Evolutionary conservation across 345 rosid genomes (phyloP).

Genomic region (Hirschfeldia incana): DNA sequence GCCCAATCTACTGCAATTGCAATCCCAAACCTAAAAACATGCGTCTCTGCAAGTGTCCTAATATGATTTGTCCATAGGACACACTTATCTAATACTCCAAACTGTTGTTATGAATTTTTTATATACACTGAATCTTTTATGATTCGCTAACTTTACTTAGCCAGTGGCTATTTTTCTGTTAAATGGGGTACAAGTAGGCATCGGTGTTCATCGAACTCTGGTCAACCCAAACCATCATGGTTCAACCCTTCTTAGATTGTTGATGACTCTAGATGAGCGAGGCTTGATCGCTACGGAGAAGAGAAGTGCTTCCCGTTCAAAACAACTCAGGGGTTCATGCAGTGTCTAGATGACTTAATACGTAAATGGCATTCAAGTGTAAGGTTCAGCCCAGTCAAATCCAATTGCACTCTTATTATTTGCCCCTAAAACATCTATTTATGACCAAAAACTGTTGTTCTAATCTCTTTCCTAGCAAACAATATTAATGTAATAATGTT

Average conservation of each 20-base stretch:
- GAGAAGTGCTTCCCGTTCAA: constrained; percentile 14
- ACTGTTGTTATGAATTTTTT: no score
- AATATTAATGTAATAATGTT: neutral
- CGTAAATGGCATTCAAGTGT: constrained; percentile 15
- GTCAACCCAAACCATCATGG: neutral
- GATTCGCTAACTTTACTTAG: no score
- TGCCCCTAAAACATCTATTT: constrained; percentile 8
- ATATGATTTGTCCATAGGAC: constrained; percentile 17
- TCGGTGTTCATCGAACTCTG: neutral
- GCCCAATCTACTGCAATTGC: constrained; percentile 26
- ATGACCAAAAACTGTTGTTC: neutral
- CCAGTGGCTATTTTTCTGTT: no score
- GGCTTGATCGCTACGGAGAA: neutral
- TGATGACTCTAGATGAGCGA: constrained; percentile 19
- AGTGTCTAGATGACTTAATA: constrained; percentile 4
- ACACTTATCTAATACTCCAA: no score
- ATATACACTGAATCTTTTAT: no score
- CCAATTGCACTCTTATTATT: constrained; percentile 2
- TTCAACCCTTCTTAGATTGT: neutral
- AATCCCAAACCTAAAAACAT: neutral
- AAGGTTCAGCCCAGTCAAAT: constrained; percentile 11
- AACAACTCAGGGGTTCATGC: no score
- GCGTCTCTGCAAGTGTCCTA: constrained; percentile 25
- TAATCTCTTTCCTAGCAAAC: neutral
- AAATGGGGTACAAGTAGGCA: no score